Percentiles rank a stretch among this genome's conserved stretches.
phyloP scores from a whole-genome alignment of 1,139 yeast species.

The Sugiyamaella xylanicola region DNA sequence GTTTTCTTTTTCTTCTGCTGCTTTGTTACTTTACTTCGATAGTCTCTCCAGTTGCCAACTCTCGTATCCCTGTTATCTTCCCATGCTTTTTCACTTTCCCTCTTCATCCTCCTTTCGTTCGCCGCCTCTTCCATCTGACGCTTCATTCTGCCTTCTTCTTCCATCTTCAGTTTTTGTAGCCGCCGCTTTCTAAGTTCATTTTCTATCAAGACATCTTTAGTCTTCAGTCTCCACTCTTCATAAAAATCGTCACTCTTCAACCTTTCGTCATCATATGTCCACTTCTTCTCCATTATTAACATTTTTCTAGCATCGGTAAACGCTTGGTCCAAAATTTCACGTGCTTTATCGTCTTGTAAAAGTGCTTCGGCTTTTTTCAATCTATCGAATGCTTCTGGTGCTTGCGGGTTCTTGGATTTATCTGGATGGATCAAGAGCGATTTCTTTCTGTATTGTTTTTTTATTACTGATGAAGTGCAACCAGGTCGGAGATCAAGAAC shows the following conservation, averaged over 20 bases:
- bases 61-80: conserved; percentile 62
- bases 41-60: conserved; percentile 64
- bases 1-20: conserved; percentile 43
- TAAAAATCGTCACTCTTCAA: conserved; percentile 47
- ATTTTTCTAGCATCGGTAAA: conserved; percentile 49
- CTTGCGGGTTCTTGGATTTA: conserved; percentile 55
- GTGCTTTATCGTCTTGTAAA: conserved; percentile 41
- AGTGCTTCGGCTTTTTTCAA: conserved; percentile 46
- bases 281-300: conserved; percentile 49
- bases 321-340: conserved; percentile 45
- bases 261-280: conserved; percentile 46
- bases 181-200: conserved; percentile 48
- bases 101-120: conserved; percentile 47
- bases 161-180: conserved; percentile 44
- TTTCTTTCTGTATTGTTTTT: conserved; percentile 56
- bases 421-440: conserved; percentile 72
- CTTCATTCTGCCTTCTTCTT: conserved; percentile 48
- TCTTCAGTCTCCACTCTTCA: conserved; percentile 45
- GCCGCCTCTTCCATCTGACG: conserved; percentile 45
- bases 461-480: conserved; percentile 45
- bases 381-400: conserved; percentile 64
- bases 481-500: conserved; percentile 59
- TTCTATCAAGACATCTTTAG: conserved; percentile 50
- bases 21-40: conserved; percentile 49
- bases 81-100: conserved; percentile 56